Base-by-base conservation (phyloP, 352 stramenopile genomes). In the Pythium volutum region DNA sequence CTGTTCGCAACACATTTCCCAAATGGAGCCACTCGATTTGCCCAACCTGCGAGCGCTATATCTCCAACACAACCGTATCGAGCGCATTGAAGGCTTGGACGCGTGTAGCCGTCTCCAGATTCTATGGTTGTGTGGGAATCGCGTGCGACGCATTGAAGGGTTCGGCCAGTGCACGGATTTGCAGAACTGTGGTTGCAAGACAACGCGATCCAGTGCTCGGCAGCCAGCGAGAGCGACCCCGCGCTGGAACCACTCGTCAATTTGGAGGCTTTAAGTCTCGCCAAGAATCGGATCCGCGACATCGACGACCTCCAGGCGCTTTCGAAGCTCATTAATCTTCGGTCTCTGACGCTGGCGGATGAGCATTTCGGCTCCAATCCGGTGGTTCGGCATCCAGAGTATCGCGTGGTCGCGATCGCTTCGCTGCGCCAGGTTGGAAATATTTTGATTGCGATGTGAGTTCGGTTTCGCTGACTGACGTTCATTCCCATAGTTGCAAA, bases 291-390 rank as follows among this genome's bases (percentile, higher is more conserved):
- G 2, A 81, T 97, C 7, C 68, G 70, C 11, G 69, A 78, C 43
- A 76, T 94, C 25, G 73, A 89, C 38, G 81, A 96, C 34, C 70
- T 96, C 11, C 67, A 78, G 49, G 49, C 82, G 4, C 69, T 96
- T 39, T 70, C 72, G 1, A 75, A 71, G 36, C 64, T 96, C 12
- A 66, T 90, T 4, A 67, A 66, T 23, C 71, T 97, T 22, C 73
- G 73, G 18, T 59, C 70, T 1, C 59, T 96, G 39, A 70, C 73
- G 3, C 83, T 97, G 25, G 12, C 70, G n/a, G 87, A 96, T 56
- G 76, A 84, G 9, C 84, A 96, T 55, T 97, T 95, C 62, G 89
- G 89, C 2, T 74, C 72, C 1, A 96, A 92, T 51, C 87, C 87
- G 41, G 75, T 96, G 22, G 69, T 81, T 4, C 47, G 39, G 15